Base-by-base conservation (phyloP, 148 eudicot genomes). In the Nepenthes gracilis region DNA sequence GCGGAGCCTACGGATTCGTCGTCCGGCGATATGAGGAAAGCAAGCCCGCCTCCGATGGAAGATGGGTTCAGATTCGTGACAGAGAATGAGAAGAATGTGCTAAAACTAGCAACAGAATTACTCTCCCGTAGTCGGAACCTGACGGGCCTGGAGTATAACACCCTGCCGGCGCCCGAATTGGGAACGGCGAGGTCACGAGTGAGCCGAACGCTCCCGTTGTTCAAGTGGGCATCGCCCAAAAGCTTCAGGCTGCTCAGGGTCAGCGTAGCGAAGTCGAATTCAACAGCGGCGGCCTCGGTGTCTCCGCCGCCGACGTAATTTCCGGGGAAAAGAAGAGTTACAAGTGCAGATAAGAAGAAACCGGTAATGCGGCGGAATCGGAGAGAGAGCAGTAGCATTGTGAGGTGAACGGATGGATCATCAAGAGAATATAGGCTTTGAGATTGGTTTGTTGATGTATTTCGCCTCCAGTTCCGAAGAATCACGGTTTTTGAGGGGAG, bases 1-100 rank as follows among this genome's bases (percentile, higher is more conserved):
- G 84, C 62, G 14, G 65, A 67, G 12, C 95, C 97, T 4, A 78
- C 13, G 5, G 70, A 23, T 11, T 58, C 70, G 40, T 71, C 77
- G 43, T 73, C 76, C 9, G 85, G 84, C 13, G 95, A 63, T 50
- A 91, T 63, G 36, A 91, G 63, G 38, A 91, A 91, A 5, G 97
- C 84, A 9, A 91, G 67, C 0, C 97, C 97, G 35, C 87, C 95
- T 4, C 97, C 97, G 13, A 87, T 81, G 1, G 97, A 91, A 14
- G 82, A 76, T 0, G 95, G 92, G 76, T 85, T 90, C 40, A 83
- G 75, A 33, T 80, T 83, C 8, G 78, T 54, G 8, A 87, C 57
- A 0, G 87, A 72, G 73, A 91, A 87, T 8, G 97, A 82, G 64
- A 91, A 91, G 72, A 78, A 81, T 0, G 87, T 79, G 2, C 85